phyloP scores from a whole-genome alignment of 2,329 filamentous ascomycete genomes.

The Ascomycota sp. region DNA sequence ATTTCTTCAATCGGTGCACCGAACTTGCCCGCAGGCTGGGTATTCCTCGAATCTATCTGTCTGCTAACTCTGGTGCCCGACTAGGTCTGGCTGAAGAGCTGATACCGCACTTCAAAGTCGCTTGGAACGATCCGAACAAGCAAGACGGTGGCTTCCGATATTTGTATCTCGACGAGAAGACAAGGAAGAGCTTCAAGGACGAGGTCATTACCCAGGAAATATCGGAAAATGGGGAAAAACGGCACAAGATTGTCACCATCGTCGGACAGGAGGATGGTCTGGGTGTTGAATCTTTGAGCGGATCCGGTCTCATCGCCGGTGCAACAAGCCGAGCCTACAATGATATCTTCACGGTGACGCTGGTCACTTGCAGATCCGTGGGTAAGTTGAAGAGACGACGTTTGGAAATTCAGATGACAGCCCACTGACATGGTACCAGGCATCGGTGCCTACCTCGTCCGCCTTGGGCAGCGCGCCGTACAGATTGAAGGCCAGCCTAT shows the following conservation, averaged over 20 bases:
- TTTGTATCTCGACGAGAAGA: slow-evolving; percentile 73
- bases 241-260: slow-evolving; percentile 86
- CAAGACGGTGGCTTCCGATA: slow-evolving; percentile 91
- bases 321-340: slow-evolving; percentile 94
- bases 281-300: slow-evolving; percentile 91
- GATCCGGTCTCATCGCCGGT: slow-evolving; percentile 94
- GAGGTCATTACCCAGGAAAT: slow-evolving; percentile 61
- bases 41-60: slow-evolving; percentile 92
- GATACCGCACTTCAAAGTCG: slow-evolving; percentile 91
- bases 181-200: slow-evolving; percentile 72
- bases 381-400: slow-evolving; percentile 29
- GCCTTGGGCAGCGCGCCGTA: slow-evolving; percentile 92
- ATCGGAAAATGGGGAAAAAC: slow-evolving; percentile 67
- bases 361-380: slow-evolving; percentile 94
- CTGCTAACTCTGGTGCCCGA: slow-evolving; percentile 94
- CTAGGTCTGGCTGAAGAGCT: slow-evolving; percentile 93
- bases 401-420: no score
- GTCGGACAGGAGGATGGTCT: slow-evolving; percentile 87
- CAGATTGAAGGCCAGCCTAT: slow-evolving; percentile 98
- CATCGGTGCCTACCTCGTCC: slow-evolving; percentile 97
- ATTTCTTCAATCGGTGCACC: slow-evolving; percentile 98
- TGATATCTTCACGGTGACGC: slow-evolving; percentile 94
- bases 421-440: slow-evolving; percentile 17
- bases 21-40: slow-evolving; percentile 85
- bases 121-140: slow-evolving; percentile 71